Conservation (phyloP, 345 rosid genomes). For the Murraya koenigii region DNA sequence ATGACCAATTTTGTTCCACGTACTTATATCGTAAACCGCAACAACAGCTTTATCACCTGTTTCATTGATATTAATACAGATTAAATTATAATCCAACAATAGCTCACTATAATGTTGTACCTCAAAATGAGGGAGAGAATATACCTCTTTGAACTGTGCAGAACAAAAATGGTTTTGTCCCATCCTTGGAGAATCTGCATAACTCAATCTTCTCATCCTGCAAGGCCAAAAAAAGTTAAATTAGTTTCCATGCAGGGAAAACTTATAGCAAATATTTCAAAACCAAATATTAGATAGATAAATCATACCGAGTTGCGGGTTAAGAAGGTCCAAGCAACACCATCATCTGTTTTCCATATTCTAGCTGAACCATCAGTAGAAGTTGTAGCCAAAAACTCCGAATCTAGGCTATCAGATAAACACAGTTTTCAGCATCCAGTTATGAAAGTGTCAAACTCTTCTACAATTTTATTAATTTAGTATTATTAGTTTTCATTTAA, state of each 20-base stretch:
- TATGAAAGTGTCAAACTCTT: background rate
- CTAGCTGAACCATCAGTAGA: conserved; percentile 91
- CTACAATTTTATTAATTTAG: background rate
- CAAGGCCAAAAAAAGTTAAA: background rate
- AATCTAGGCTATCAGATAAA: conserved; percentile 62
- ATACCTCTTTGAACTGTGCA: conserved; percentile 77
- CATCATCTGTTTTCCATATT: conserved; percentile 91
- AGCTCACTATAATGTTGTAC: background rate
- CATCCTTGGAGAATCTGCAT: conserved; percentile 88
- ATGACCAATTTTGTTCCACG: conserved; percentile 89
- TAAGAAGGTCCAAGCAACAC: conserved; percentile 66
- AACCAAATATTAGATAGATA: conserved; percentile 3
- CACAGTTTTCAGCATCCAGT: conserved; percentile 5
- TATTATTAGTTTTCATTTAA: too few species aligned
- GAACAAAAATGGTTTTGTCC: conserved; percentile 87
- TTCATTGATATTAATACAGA: conserved; percentile 16
- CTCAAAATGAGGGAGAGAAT: background rate
- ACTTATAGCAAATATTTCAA: conserved; percentile 4
- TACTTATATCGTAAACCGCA: conserved; percentile 82
- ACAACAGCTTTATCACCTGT: conserved; percentile 69
- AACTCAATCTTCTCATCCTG: conserved; percentile 87
- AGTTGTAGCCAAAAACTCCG: conserved; percentile 86
- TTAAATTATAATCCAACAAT: conserved; percentile 7
- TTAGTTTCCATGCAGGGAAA: background rate
- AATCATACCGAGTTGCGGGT: conserved; percentile 64